Evolutionary conservation across 257 asterid genomes (phyloP).

Genomic region (Handroanthus guayacan): DNA sequence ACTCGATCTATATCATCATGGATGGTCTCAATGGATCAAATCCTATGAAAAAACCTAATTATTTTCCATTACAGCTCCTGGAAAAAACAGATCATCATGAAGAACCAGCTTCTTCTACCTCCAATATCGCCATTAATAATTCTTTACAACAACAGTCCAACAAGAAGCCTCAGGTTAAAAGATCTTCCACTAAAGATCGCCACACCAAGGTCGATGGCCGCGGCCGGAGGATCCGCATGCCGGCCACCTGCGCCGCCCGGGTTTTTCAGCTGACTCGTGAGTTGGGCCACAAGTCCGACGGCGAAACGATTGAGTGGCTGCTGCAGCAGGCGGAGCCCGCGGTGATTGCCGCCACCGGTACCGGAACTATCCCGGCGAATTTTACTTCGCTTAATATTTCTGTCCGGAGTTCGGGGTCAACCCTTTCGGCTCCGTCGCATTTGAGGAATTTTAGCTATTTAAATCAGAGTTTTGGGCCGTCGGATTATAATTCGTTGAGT

Average conservation of each 20-base stretch:
- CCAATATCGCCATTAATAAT: slow-evolving; percentile 10
- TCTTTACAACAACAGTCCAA: not conserved
- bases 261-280: slow-evolving; percentile 83
- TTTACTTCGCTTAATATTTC: slow-evolving; percentile 73
- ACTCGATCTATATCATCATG: slow-evolving; percentile 44
- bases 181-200: slow-evolving; percentile 63
- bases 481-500: slow-evolving; percentile 42
- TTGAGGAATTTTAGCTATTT: slow-evolving; percentile 38
- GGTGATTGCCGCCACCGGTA: slow-evolving; percentile 88
- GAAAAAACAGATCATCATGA: slow-evolving; percentile 48
- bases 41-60: slow-evolving; percentile 38
- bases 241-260: slow-evolving; percentile 83
- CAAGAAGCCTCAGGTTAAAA: slow-evolving; percentile 58
- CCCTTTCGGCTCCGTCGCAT: slow-evolving; percentile 60
- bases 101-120: slow-evolving; percentile 32
- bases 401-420: slow-evolving; percentile 64
- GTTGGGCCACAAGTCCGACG: slow-evolving; percentile 54
- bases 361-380: slow-evolving; percentile 91
- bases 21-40: slow-evolving; percentile 41
- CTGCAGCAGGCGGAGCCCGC: slow-evolving; percentile 92
- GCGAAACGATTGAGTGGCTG: slow-evolving; percentile 64
- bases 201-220: slow-evolving; percentile 70
- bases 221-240: slow-evolving; percentile 84
- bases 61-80: slow-evolving; percentile 63
- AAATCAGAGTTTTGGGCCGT: slow-evolving; percentile 38